Evolutionary conservation across 805 yeast species (phyloP), one percentile per base, ranked within the genome.

Genomic region (Kluyveromyces dobzhanskii): DNA sequence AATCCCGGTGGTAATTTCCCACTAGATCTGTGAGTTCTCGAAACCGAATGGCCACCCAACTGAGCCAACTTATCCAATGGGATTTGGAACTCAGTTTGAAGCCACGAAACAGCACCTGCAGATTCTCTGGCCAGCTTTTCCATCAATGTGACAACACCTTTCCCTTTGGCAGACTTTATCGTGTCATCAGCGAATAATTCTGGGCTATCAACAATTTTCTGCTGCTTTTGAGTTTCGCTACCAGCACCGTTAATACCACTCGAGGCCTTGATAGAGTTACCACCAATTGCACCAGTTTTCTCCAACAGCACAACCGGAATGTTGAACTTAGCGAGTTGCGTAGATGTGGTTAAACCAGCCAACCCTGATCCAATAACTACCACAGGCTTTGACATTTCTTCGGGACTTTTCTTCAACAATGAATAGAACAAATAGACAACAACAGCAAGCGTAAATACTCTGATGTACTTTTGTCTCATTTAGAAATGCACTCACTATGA

Each of bases 1-100:
- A 67, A 73, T 0, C 82, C 82, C 3, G 82, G 82, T 11, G 80
- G 79, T 13, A 73, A 52, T 10, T 65, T 66, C 1, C 69, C 67
- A 6, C 74, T 71, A 1, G 94, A 88, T 49, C 94, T 70, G 56
- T 85, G 94, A 1, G 95, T 85, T 57, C 95, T 69, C 16, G 85
- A 78, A 36, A 70, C 75, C 1, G 87, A 78, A 54, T 85, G 94
- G 3, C 95, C 95, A 19, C 94, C 94, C 31, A 85, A 60, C 49
- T 84, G 73, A n/a, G 85, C 72, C 10, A 85, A 81, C 12, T 78
- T 66, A 6, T 82, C 71, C 40, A 85, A 62, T 49, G 79, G 84
- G 36, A 83, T 61, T 5, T 67, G 70, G 48, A 83, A 76, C 4
- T 69, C 71, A 23, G 72, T 69, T 47, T 80, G 81, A 37, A 85